Evolutionary conservation across 2,329 filamentous ascomycete genomes (phyloP), one percentile per base, ranked within the genome.

Genomic region (Pyricularia grisea): DNA sequence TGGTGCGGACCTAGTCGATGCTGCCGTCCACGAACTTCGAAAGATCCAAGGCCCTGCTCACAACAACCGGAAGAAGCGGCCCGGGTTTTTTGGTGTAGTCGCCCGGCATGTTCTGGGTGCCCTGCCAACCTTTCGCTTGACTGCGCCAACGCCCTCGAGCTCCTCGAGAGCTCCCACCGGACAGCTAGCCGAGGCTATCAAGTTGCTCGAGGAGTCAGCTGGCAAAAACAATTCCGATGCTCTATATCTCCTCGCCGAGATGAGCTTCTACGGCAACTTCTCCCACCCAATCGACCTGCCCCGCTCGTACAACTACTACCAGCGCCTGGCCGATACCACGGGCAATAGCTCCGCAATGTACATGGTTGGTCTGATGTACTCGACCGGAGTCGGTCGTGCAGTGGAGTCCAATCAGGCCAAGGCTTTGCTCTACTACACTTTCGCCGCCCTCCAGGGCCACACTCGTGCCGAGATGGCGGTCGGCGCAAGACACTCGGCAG

Each of bases 191-290:
- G 82, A 84, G 33, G 85, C 85, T 5, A 83, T 87, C 28, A 79
- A 79, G 68, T 78, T 86, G 27, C 81, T 88, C 25, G 80, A 87
- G 71, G 79, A 83, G 69, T 83, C 86, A 0, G 83, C 84, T 17
- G 78, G 79, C 20, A 79, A 83, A 71, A 86, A 87, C 72, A 88
- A 93, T 76, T 86, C 92, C 1, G 94, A 99, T 77, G 95, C 95
- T 5, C 87, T 98, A 65, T 97, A 91, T 76, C 83, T 97, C 20
- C 85, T 99, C 28, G 95, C 92, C 23, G 92, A 99, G 77, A 90
- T 99, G 85, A 97, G 96, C 81, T 98, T 98, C 79, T 93, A 95
- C 75, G 95, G 95, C 77, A 97, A 98, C 79, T 97, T 90, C 79
- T 91, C 92, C 27, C 87, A 97, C 75, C 94, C 94, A 1, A 86